These are phyloP conservation scores for Physocladia obscura DNA, from an alignment of 192 early-diverging fungal species.

Conservation along the genomic window DNA sequence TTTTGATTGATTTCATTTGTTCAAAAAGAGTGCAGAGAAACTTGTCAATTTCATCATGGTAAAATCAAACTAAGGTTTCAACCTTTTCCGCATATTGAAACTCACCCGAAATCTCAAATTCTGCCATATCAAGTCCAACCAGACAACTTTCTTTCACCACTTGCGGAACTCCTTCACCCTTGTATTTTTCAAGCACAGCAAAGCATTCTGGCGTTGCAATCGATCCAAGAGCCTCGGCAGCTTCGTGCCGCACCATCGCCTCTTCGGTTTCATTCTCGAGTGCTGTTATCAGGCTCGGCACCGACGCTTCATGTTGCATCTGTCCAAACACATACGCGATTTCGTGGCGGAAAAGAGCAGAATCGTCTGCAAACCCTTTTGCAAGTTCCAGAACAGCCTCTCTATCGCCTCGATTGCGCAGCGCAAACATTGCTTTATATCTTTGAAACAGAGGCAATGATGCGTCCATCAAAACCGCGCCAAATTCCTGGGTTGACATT, in stretches of 20 bases:
- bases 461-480: slow-evolving; percentile 64
- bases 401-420: slow-evolving; percentile 79
- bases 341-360: slow-evolving; percentile 89
- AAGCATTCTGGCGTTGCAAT: slow-evolving; percentile 89
- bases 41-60: too few relatives aligned
- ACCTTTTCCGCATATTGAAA: slow-evolving; percentile 78
- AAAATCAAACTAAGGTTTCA: too few relatives aligned
- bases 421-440: slow-evolving; percentile 92
- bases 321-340: slow-evolving; percentile 87
- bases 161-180: slow-evolving; percentile 70
- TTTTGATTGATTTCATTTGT: too few relatives aligned
- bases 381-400: slow-evolving; percentile 79
- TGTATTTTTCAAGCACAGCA: slow-evolving; percentile 68
- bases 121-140: slow-evolving; percentile 95
- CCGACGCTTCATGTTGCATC: slow-evolving; percentile 87
- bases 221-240: slow-evolving; percentile 93
- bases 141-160: slow-evolving; percentile 90
- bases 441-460: slow-evolving; percentile 80
- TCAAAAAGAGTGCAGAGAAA: too few relatives aligned
- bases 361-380: slow-evolving; percentile 76
- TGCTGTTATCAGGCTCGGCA: slow-evolving; percentile 77
- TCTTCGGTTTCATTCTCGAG: slow-evolving; percentile 76
- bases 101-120: slow-evolving; percentile 80
- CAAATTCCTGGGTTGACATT: slow-evolving; percentile 66
- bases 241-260: slow-evolving; percentile 95